Evolutionary conservation across 129 eudicot species (phyloP).

Genomic region (sunflower (Helianthus annuus)): HanXRQr2.0-SUNRISE NC_035444.2:57707773-57708272

Average conservation of each 20-base stretch:
- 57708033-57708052: neutral
- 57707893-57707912: constrained; percentile 17
- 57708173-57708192: neutral
- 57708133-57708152: too few relatives aligned
- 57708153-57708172: neutral
- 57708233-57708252: neutral
- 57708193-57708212: too few relatives aligned
- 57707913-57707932: constrained; percentile 17
- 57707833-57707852: neutral
- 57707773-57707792: too few relatives aligned
- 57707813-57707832: neutral
- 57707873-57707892: constrained; percentile 24
- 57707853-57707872: constrained; percentile 40
- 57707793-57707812: neutral
- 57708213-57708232: neutral
- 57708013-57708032: neutral
- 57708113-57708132: too few relatives aligned
- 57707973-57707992: constrained; percentile 12
- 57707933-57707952: constrained; percentile 19
- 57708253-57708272: too few relatives aligned
- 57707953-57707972: constrained; percentile 18
- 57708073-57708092: too few relatives aligned
- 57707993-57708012: neutral
- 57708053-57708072: neutral
- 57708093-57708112: too few relatives aligned